phyloP scores from a whole-genome alignment of 345 rosid genomes.

The Eucalyptus globulus region DNA sequence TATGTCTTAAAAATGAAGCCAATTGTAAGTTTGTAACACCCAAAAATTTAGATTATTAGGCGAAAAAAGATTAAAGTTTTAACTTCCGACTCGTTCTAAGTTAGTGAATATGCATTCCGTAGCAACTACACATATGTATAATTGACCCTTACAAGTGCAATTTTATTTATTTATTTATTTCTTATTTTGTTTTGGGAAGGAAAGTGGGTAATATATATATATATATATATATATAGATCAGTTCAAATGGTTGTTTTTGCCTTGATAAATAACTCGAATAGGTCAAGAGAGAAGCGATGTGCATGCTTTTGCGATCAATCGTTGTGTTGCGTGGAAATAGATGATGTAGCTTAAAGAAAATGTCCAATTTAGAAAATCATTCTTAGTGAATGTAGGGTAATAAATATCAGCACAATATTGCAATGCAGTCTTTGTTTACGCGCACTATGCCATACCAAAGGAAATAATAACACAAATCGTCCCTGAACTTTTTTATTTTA shows the following conservation, averaged over 20 bases:
- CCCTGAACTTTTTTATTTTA: too few species aligned
- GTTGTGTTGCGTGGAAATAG: neutral
- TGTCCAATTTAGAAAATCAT: neutral
- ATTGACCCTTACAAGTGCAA: neutral
- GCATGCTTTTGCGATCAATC: neutral
- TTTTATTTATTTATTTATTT: neutral
- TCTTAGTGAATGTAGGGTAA: neutral
- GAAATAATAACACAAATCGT: too few species aligned
- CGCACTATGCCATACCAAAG: accelerated
- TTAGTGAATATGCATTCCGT: neutral
- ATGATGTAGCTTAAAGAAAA: neutral
- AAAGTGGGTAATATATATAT: neutral
- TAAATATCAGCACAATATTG: neutral
- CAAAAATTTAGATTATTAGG: neutral
- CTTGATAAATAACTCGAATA: neutral
- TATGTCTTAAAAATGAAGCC: neutral
- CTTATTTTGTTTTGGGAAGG: neutral
- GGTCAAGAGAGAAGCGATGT: neutral
- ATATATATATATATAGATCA: neutral
- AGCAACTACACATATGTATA: neutral
- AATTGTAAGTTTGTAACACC: neutral
- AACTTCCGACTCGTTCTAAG: neutral
- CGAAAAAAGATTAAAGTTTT: neutral
- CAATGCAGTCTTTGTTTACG: neutral
- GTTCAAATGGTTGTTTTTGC: neutral